Evolutionary conservation across 208 protist genomes (phyloP).

Genomic region (Leptomonas pyrrhocoris): DNA sequence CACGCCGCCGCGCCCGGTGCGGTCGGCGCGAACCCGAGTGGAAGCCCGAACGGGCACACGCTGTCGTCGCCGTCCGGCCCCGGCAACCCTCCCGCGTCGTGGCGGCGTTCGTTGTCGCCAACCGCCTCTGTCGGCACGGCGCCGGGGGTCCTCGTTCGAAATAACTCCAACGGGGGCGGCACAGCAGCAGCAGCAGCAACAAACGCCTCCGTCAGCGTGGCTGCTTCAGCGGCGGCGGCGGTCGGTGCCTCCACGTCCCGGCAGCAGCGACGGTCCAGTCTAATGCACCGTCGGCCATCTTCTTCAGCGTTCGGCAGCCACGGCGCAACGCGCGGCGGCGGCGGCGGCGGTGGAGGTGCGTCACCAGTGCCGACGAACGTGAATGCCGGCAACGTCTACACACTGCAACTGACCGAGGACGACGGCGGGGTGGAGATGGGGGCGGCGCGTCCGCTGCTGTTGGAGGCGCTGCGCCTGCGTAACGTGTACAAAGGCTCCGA

Average conservation of each 20-base stretch:
- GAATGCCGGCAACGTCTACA: slow-evolving; percentile 39
- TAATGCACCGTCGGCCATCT: slow-evolving; percentile 20
- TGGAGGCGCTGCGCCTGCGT: slow-evolving; percentile 49
- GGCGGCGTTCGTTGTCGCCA: slow-evolving; percentile 13
- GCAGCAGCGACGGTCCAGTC: slow-evolving; percentile 17
- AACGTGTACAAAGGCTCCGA: slow-evolving; percentile 73
- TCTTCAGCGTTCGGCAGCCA: background rate
- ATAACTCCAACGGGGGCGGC: background rate
- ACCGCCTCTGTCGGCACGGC: background rate
- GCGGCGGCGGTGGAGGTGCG: background rate
- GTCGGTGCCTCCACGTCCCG: background rate
- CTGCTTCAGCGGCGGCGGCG: background rate
- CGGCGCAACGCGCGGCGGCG: background rate
- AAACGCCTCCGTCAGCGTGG: background rate
- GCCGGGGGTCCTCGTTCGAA: background rate
- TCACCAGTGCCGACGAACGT: background rate
- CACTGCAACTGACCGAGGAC: slow-evolving; percentile 69
- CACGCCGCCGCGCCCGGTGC: slow-evolving; percentile 10
- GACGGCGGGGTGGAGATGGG: slow-evolving; percentile 82
- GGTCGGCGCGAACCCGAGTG: no score
- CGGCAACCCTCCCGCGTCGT: background rate
- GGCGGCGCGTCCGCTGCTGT: slow-evolving; percentile 51
- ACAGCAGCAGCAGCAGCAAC: background rate
- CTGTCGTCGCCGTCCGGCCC: background rate
- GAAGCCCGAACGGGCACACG: background rate